phyloP scores from a whole-genome alignment of 176 grass and related monocot species.

The Pontederia paniculata region DNA sequence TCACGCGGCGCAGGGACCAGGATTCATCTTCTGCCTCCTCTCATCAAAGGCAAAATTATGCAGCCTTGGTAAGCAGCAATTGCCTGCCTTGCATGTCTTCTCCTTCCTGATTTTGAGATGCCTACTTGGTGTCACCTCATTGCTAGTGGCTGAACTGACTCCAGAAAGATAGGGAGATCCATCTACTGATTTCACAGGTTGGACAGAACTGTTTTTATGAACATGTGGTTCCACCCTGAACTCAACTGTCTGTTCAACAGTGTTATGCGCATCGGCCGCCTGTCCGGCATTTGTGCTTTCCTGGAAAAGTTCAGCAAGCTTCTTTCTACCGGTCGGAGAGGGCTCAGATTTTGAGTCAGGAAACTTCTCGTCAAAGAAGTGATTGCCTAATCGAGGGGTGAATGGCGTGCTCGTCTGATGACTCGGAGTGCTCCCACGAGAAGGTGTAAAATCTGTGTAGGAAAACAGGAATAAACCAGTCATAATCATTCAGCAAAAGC shows the following conservation, averaged over 20 bases:
- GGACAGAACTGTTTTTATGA: background rate
- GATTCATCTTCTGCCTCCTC: slow-evolving; percentile 14
- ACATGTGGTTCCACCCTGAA: too few relatives aligned
- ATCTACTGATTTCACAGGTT: background rate
- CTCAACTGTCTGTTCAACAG: background rate
- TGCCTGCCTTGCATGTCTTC: background rate
- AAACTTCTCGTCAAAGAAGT: background rate
- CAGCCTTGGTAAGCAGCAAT: slow-evolving; percentile 22
- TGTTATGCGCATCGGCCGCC: background rate
- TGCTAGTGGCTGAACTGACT: background rate
- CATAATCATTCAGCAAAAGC: background rate
- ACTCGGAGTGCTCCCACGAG: slow-evolving; percentile 14
- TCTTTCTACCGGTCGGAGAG: slow-evolving; percentile 19
- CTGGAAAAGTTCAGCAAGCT: slow-evolving; percentile 16
- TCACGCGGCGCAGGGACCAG: slow-evolving; percentile 9
- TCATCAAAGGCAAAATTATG: slow-evolving; percentile 15
- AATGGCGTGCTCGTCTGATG: slow-evolving; percentile 4
- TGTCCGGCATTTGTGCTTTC: slow-evolving; percentile 5
- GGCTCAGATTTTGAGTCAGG: slow-evolving; percentile 14
- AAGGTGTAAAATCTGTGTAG: slow-evolving; percentile 17
- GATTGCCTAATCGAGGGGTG: background rate
- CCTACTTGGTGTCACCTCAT: background rate
- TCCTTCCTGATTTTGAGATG: slow-evolving; percentile 12
- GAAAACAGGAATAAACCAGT: background rate
- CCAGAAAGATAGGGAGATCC: background rate